Base-by-base conservation (phyloP, 805 yeast species). In the Pichia deserticola region DNA sequence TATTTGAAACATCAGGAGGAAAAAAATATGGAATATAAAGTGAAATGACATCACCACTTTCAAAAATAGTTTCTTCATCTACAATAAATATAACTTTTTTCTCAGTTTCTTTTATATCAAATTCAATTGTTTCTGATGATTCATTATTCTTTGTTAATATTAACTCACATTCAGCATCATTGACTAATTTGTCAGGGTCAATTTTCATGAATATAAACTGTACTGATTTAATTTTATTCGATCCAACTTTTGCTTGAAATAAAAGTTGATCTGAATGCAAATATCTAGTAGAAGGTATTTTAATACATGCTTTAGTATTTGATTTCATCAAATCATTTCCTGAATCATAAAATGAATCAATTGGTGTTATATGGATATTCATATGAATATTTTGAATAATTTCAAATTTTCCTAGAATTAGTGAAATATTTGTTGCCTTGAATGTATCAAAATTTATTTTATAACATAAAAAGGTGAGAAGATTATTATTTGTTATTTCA, bases 1-100 rank as follows among this genome's bases (percentile, higher is more conserved):
- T 57, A 46, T 69, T 60, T 1, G 67, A 57, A 28, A 70, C 64
- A 7, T 60, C 64, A 5, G 66, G 67, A 1, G 68, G 68, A 48
- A 66, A 66, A 49, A 65, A 65, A 48, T 64, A 66, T 2, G 70
- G 70, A 25, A 66, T 57, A 7, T 51, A 44, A 2, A 63, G 47
- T 3, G 32, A 38, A 28, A 62, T 13, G 4, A 39, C 30, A 7
- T 57, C 42, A 3, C 48, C 45, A 1, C 56, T 20, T 3, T 49
- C 36, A 5, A 62, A 40, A 5, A 15, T 12, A 11, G 4, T n/a
- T 5, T 32, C 9, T 0, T 48, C 29, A n/a, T 50, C 37, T n/a
- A 50, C 39, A 5, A 36, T 49, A 47, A 64, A 64, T 2, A 42
- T 38, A 4, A 63, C 25, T n/a, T 38, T 48, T 3, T 53, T 52